Evolutionary conservation across 257 asterid species (phyloP).

Genomic region (Solanum appendiculatum): DNA sequence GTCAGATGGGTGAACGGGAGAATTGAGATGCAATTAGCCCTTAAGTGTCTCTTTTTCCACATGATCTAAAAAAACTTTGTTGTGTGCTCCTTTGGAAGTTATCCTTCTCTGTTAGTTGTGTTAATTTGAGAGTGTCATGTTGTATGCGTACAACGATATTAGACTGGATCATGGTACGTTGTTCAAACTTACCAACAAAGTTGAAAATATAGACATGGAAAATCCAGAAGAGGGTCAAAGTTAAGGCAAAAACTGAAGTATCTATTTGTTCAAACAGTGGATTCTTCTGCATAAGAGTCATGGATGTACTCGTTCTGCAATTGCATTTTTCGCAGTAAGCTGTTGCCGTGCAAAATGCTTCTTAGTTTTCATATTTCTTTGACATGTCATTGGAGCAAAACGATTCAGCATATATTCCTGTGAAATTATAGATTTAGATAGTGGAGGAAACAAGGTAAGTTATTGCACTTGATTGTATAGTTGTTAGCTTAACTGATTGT

Average conservation of each 20-base stretch:
- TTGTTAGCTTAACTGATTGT: neutral
- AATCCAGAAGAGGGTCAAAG: neutral
- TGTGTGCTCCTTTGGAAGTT: neutral
- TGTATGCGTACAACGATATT: neutral
- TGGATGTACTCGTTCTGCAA: neutral
- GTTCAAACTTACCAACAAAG: neutral
- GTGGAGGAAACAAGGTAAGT: neutral
- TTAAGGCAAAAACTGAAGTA: neutral
- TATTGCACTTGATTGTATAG: neutral
- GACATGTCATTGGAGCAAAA: neutral
- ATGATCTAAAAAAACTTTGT: neutral
- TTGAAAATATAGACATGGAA: neutral
- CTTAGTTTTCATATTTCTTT: neutral
- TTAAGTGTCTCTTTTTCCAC: neutral
- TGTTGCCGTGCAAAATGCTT: neutral
- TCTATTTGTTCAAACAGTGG: neutral
- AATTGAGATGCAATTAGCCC: neutral
- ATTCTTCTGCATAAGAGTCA: neutral
- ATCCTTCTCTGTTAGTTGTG: neutral
- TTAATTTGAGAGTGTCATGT: neutral
- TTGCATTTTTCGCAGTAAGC: neutral
- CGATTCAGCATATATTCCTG: neutral
- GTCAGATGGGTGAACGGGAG: neutral
- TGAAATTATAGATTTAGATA: neutral
- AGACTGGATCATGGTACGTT: neutral